Base-by-base conservation (phyloP, 2,329 filamentous ascomycete species). In the Volutella citrinella region DNA sequence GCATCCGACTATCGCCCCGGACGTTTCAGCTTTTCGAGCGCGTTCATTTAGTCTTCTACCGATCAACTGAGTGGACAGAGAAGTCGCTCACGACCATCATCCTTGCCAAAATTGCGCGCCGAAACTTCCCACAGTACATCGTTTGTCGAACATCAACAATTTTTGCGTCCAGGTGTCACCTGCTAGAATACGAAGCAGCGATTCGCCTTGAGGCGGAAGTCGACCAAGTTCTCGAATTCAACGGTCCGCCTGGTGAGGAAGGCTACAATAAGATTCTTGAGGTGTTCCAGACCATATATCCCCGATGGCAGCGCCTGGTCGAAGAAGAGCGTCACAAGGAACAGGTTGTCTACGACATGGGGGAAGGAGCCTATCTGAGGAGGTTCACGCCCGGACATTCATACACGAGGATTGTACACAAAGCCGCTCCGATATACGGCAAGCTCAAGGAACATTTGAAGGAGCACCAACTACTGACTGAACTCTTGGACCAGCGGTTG, bases 81-180 rank as follows among this genome's bases (percentile, higher is more conserved):
- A 97, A 95, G 59, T 96, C 91, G 2, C 68, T 98, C 11, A 97
- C 88, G 3, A 91, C 90, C 0, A 91, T 97, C 34, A 95, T 98
- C 27, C 73, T 98, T 6, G 87, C 93, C 7, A 90, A 91, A 45
- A 95, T 95, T 37, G 87, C 90, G 3, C 77, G 81, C 26, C 76
- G 87, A 21, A 93, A 90, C 56, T 98, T 96, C 46, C 90, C 91
- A 0, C 71, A 84, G 4, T 98, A 95, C 54, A 77, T 97, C 15
- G 90, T 97, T 6, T 95, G 85, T 40, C 80, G 93, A 20, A 95
- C 89, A 0, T 78, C 83, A 17, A 94, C 88, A 37, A 95, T 98
- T 4, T 98, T 98, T 52, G 61, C 80, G 0, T 87, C 87, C 0
- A 78, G 93, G 14, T 61, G 70, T 3, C 74, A 83, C 28, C 66